phyloP scores from a whole-genome alignment of 1,284 basidiomycete genomes.

The Neolentinus lepideus region DNA sequence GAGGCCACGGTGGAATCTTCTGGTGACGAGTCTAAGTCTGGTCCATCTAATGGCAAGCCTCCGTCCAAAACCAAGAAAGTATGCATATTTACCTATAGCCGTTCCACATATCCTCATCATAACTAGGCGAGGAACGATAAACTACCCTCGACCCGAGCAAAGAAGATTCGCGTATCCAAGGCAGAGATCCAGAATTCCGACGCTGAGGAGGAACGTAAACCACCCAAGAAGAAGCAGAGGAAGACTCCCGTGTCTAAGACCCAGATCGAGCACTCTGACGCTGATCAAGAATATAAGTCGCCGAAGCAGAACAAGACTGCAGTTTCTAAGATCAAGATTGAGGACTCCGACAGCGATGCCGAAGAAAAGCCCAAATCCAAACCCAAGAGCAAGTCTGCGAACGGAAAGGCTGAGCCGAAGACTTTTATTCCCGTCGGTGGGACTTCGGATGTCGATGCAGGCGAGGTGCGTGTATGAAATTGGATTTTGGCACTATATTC shows the following conservation, averaged over 20 bases:
- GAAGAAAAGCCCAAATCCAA: neutral
- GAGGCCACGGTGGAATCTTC: slow-evolving; percentile 19
- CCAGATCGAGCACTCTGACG: neutral
- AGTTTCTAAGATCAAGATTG: slow-evolving; percentile 1
- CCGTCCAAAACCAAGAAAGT: slow-evolving; percentile 1
- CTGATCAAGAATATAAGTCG: neutral
- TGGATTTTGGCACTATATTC: neutral
- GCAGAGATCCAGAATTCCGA: slow-evolving; percentile 3
- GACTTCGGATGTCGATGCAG: slow-evolving; percentile 5
- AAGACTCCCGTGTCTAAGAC: slow-evolving; percentile 4
- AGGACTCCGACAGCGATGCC: neutral
- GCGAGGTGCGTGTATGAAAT: slow-evolving; percentile 3
- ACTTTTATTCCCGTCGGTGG: neutral
- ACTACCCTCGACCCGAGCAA: neutral
- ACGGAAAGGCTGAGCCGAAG: neutral
- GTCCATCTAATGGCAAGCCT: neutral
- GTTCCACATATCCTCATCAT: too few species aligned
- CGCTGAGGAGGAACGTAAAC: slow-evolving; percentile 2
- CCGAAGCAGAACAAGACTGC: slow-evolving; percentile 12
- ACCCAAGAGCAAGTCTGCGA: neutral
- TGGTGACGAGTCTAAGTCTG: slow-evolving; percentile 7
- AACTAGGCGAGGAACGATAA: neutral
- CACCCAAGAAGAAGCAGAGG: slow-evolving; percentile 15
- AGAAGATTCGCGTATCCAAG: neutral
- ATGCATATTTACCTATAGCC: slow-evolving; percentile 2